phyloP scores from a whole-genome alignment of 805 yeast species.

The Monosporozyma aerobia region DNA sequence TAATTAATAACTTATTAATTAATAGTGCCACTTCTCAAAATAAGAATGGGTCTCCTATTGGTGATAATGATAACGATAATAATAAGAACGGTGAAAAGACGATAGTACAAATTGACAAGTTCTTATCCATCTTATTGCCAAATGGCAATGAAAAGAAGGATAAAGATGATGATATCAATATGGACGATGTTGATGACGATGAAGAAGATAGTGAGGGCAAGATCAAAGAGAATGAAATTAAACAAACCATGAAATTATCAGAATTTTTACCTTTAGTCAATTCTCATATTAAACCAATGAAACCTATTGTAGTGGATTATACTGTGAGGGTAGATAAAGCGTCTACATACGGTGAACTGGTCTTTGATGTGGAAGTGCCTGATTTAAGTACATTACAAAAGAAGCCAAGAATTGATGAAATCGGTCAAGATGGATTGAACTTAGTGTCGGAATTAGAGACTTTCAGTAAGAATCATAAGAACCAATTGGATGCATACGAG shows the following conservation, averaged over 20 bases:
- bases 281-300: slow-evolving; percentile 60
- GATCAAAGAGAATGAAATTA: slow-evolving; percentile 2
- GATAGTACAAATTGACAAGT: slow-evolving; percentile 42
- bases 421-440: slow-evolving; percentile 25
- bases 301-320: slow-evolving; percentile 72
- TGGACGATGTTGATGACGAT: slow-evolving; percentile 1
- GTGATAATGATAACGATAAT: slow-evolving; percentile 4
- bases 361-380: slow-evolving; percentile 65
- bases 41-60: not conserved
- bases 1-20: slow-evolving; percentile 49
- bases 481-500: slow-evolving; percentile 35
- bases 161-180: slow-evolving; percentile 3
- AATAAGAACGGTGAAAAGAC: slow-evolving; percentile 41
- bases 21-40: slow-evolving; percentile 13
- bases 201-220: slow-evolving; percentile 1
- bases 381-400: slow-evolving; percentile 9
- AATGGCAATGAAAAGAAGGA: slow-evolving; percentile 1
- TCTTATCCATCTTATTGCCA: slow-evolving; percentile 36
- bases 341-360: slow-evolving; percentile 69
- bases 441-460: slow-evolving; percentile 24
- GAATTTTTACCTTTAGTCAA: slow-evolving; percentile 37
- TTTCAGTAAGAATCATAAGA: slow-evolving; percentile 29
- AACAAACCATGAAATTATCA: slow-evolving; percentile 35
- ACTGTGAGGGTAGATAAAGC: slow-evolving; percentile 68
- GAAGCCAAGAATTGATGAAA: slow-evolving; percentile 10